A percentile compares a stretch with the other conserved stretches of the same genome.
These are phyloP conservation scores for Aspergillus biplanus DNA, from an alignment of 495 filamentous ascomycete species.

Conservation along the genomic window DNA sequence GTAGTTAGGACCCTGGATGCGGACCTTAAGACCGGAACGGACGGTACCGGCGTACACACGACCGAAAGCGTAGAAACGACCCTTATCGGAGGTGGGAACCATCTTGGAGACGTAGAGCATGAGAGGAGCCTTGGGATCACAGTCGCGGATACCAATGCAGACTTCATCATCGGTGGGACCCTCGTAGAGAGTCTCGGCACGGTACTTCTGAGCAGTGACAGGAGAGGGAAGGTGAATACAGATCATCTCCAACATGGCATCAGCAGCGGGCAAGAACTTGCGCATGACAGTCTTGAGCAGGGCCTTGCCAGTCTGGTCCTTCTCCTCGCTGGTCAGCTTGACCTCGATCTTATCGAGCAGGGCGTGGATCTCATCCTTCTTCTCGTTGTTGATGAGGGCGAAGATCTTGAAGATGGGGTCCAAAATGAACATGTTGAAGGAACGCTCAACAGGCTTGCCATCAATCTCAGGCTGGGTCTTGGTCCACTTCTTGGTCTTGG, in stretches of 20 bases:
- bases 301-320: conserved; percentile 92
- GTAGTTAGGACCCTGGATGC: conserved; percentile 99
- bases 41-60: conserved; percentile 99
- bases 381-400: conserved; percentile 92
- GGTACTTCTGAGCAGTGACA: conserved; percentile 95
- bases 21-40: conserved; percentile 96
- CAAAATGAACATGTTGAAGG: conserved; percentile 98
- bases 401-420: conserved; percentile 99
- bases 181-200: conserved; percentile 98
- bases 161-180: conserved; percentile 90
- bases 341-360: conserved; percentile 92
- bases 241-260: conserved; percentile 99
- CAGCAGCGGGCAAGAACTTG: conserved; percentile 96
- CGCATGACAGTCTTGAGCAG: conserved; percentile 98
- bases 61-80: conserved; percentile 99
- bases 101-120: conserved; percentile 99
- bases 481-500: conserved; percentile 99
- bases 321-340: conserved; percentile 84
- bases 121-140: conserved; percentile 94
- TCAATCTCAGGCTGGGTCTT: conserved; percentile 73
- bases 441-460: conserved; percentile 89
- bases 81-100: conserved; percentile 99
- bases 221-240: conserved; percentile 98
- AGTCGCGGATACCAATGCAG: conserved; percentile 95
- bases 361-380: conserved; percentile 85